Evolutionary conservation across 2,329 filamentous ascomycete species (phyloP).

Genomic region (Fusarium sacchari): DNA sequence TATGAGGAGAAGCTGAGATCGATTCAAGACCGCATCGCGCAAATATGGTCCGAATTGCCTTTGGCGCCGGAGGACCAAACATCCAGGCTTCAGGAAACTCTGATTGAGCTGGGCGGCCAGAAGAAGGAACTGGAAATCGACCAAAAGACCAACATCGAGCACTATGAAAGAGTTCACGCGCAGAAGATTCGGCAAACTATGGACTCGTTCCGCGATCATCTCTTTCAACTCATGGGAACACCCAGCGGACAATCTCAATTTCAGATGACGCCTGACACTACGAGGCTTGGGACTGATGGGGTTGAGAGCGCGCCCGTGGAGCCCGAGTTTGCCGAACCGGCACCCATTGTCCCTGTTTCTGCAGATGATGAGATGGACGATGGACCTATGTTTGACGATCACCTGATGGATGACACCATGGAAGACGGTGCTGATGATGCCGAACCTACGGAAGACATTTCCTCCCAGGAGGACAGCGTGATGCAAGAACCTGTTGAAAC

Average conservation of each 20-base stretch:
- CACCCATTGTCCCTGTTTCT: not conserved
- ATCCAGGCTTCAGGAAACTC: not conserved
- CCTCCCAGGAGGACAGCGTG: not conserved
- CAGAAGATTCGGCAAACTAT: not conserved
- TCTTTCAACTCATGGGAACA: not conserved
- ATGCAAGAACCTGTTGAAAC: not conserved
- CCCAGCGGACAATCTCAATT: not conserved
- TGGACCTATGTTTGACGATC: not conserved
- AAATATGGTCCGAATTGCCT: not conserved
- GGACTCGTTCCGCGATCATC: not conserved
- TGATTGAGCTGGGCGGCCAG: not conserved
- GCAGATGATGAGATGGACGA: not conserved
- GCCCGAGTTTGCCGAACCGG: not conserved
- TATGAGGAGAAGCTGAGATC: not conserved
- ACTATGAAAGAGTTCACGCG: not conserved
- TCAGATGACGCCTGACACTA: not conserved
- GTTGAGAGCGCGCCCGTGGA: not conserved
- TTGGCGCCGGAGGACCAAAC: not conserved
- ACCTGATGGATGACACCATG: not conserved
- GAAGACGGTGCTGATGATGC: not conserved
- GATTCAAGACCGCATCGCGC: not conserved
- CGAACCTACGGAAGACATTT: not conserved
- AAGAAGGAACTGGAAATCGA: conserved; percentile 16
- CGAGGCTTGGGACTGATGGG: not conserved
- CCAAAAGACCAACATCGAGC: not conserved